A percentile compares a stretch with the other conserved stretches of the same genome.
Evolutionary conservation across 306 rosid species (phyloP).

Genomic region (Prunus armeniaca): DNA sequence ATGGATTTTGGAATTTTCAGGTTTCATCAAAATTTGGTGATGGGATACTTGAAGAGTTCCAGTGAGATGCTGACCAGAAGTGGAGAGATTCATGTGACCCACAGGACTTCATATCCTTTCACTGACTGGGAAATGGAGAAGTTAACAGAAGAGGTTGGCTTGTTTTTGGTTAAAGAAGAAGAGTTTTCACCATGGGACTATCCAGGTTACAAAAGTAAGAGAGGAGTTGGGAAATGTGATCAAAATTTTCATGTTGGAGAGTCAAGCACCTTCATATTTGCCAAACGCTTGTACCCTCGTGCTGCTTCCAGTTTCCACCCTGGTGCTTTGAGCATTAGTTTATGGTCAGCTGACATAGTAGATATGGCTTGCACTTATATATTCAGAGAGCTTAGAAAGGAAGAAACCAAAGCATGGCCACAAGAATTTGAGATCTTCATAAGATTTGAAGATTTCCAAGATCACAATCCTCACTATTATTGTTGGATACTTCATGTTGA

Average conservation of each 20-base stretch:
- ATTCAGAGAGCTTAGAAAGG: background rate
- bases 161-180: background rate
- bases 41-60: slow-evolving; percentile 29
- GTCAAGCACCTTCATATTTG: slow-evolving; percentile 16
- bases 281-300: background rate
- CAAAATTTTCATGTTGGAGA: slow-evolving; percentile 18
- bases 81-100: slow-evolving; percentile 10
- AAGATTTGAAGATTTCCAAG: no score
- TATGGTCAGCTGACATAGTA: background rate
- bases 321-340: background rate
- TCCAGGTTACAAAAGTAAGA: slow-evolving; percentile 23
- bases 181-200: background rate
- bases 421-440: background rate
- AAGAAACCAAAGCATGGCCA: background rate
- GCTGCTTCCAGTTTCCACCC: background rate
- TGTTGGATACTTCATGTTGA: no score
- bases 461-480: no score
- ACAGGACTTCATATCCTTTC: slow-evolving; percentile 34
- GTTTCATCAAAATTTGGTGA: slow-evolving; percentile 24
- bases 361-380: background rate
- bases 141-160: background rate
- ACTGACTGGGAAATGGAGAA: slow-evolving; percentile 26
- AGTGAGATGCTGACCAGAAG: background rate
- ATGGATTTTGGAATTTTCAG: slow-evolving; percentile 7
- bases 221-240: slow-evolving; percentile 11